Conservation (phyloP, 257 asterid genomes). For the Gynochthodes officinalis region DNA sequence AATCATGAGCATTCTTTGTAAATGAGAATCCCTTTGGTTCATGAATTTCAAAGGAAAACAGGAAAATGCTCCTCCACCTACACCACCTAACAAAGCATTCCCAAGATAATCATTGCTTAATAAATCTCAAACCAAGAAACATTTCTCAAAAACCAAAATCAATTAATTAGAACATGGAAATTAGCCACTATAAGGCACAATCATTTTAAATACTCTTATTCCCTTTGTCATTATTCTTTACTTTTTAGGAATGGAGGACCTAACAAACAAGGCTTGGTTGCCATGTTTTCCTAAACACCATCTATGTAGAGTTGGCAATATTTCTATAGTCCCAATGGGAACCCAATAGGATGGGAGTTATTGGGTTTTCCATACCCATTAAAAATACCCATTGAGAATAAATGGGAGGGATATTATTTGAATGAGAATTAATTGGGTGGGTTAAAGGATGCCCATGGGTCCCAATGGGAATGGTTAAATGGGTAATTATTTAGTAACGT, state of each 20-base stretch:
- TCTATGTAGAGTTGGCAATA: too few relatives aligned
- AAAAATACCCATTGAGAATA: too few relatives aligned
- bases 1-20: not conserved
- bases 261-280: not conserved
- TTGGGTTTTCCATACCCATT: too few relatives aligned
- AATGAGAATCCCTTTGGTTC: not conserved
- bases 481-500: too few relatives aligned
- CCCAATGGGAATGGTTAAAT: too few relatives aligned
- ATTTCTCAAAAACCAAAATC: not conserved
- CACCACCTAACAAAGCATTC: not conserved
- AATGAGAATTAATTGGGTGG: too few relatives aligned
- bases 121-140: not conserved
- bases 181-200: not conserved
- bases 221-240: not conserved
- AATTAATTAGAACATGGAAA: not conserved
- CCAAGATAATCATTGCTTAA: not conserved
- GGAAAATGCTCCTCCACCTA: not conserved
- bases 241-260: not conserved
- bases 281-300: not conserved
- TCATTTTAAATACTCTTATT: not conserved
- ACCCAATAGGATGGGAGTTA: too few relatives aligned
- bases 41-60: not conserved
- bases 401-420: too few relatives aligned
- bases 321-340: too few relatives aligned
- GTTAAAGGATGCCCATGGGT: too few relatives aligned